phyloP scores from a whole-genome alignment of 305 asterid genomes.

The Lippia alba region DNA sequence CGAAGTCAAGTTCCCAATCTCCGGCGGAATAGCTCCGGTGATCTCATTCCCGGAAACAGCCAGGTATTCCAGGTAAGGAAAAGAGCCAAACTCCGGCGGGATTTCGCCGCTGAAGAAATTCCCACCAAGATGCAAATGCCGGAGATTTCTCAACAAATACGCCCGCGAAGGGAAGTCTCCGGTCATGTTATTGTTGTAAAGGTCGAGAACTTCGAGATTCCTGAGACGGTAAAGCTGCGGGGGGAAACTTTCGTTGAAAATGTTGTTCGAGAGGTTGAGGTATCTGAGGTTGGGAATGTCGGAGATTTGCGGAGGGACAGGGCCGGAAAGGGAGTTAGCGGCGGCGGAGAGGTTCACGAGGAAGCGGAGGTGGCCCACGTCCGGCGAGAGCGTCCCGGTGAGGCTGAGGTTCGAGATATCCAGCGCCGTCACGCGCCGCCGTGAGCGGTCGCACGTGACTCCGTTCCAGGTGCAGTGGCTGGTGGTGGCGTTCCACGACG shows the following conservation, averaged over 20 bases:
- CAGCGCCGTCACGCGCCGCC: constrained; percentile 45
- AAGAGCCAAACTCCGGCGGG: constrained; percentile 49
- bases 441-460: constrained; percentile 49
- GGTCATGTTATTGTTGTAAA: constrained; percentile 62
- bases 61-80: constrained; percentile 49
- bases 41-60: constrained; percentile 70
- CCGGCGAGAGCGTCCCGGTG: constrained; percentile 53
- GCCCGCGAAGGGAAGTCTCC: constrained; percentile 54
- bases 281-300: constrained; percentile 40
- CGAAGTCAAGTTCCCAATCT: constrained; percentile 52
- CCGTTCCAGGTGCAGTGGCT: constrained; percentile 57
- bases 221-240: constrained; percentile 44
- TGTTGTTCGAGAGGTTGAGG: constrained; percentile 64
- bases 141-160: constrained; percentile 45
- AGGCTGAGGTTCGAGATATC: constrained; percentile 62
- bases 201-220: constrained; percentile 53
- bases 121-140: constrained; percentile 64
- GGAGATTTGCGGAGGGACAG: constrained; percentile 36
- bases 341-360: constrained; percentile 48
- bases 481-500: constrained; percentile 55
- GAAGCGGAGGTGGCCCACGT: constrained; percentile 43
- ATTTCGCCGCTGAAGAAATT: constrained; percentile 56
- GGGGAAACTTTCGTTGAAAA: constrained; percentile 49
- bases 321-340: constrained; percentile 47
- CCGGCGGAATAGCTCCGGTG: constrained; percentile 53